Conservation (phyloP, 768 basidiomycete genomes). For the Trametes meyenii region DNA sequence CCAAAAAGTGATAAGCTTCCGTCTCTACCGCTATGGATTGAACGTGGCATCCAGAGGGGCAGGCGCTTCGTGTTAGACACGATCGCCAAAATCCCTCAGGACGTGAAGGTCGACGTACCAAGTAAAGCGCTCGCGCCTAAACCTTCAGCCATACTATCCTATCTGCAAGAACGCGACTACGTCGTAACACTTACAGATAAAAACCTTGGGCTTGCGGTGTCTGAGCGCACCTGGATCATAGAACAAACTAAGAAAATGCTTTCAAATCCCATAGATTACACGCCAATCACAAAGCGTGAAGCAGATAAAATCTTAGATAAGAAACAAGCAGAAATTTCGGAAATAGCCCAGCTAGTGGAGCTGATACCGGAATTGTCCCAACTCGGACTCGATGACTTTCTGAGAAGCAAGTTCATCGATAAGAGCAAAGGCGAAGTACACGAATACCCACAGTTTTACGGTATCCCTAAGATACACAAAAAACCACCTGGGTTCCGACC, state of each 20-base stretch:
- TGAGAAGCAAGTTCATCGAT: background rate
- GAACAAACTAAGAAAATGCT: conserved; percentile 2
- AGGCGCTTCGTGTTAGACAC: background rate
- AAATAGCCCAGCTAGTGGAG: background rate
- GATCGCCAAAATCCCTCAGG: background rate
- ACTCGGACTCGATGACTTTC: background rate
- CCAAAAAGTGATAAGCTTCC: background rate
- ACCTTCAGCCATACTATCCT: background rate
- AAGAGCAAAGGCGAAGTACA: background rate
- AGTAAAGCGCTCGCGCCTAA: no score
- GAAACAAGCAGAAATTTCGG: background rate
- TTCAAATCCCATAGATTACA: background rate
- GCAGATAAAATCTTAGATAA: background rate
- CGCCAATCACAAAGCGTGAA: background rate
- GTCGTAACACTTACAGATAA: background rate
- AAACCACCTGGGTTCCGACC: conserved; percentile 32
- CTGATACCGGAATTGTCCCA: background rate
- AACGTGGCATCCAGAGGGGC: background rate
- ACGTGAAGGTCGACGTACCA: no score
- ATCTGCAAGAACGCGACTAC: background rate
- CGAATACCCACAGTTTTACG: conserved; percentile 27
- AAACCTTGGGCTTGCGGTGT: background rate
- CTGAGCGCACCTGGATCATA: conserved; percentile 1
- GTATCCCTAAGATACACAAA: conserved; percentile 42
- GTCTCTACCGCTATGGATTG: background rate